Base-by-base conservation (phyloP, 352 stramenopile genomes). In the Globisporangium paddicum region DNA sequence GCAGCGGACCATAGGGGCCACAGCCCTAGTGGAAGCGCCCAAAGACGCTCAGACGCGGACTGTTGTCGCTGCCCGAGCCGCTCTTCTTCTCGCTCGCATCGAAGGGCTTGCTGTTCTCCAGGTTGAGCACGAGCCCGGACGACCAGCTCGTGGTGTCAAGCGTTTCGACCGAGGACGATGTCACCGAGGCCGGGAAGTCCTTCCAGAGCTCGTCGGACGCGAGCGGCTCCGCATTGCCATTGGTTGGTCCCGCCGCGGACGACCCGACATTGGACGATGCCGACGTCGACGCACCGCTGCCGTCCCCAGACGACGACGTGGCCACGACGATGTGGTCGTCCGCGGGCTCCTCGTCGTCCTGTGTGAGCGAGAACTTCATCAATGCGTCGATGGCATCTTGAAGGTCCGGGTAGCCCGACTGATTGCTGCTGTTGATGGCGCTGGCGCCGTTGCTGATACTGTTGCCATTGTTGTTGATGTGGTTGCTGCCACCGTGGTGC, bases 361-460 rank as follows among this genome's bases (percentile, higher is more conserved):
- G 68, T 42, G 82, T 86, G 21, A 91, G 69, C 58, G 82, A 91
- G 57, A 92, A 92, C 70, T 89, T 89, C 77, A 92, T 88, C 70
- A 92, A 82, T 72, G 82, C 79, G 72, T 92, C 82, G 66, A 92
- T 92, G 75, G 82, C 79, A 82, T 92, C 82, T 60, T 92, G 79
- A 72, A 92, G 75, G 55, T 92, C 78, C 19, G 79, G 82, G 71
- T 90, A 92, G 52, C 71, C 75, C 23, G 71, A 62, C 48, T 68
- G 41, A 25, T 32, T 30, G 41, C 25, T 19, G 50, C 63, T 55
- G 60, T 40, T 30, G 35, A 47, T 26, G 58, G 21, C 44, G 64
- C 52, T 59, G 38, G 35, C 28, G 30, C 53, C 41, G 28, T 64
- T 44, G 37, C 28, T 30, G 51, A 26, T 19, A 32, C 48, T 61